phyloP scores from a whole-genome alignment of 192 early-diverging fungal genomes.

The Glomus cerebriforme region DNA sequence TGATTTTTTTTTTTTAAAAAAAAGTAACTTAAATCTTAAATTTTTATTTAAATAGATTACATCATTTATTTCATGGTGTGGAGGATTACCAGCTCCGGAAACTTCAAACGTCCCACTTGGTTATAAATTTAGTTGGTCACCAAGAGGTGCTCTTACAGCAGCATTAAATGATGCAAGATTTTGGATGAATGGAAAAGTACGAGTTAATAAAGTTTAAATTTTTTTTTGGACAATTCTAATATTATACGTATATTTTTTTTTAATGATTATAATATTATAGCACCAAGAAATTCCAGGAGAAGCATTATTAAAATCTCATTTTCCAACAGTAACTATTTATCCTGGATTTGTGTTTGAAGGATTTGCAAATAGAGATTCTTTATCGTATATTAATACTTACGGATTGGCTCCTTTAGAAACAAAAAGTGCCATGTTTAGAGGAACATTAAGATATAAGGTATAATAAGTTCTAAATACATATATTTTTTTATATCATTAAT shows the following conservation, averaged over 20 bases:
- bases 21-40: neutral
- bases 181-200: constrained; percentile 70
- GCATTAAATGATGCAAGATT: constrained; percentile 83
- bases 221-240: neutral
- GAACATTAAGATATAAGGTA: constrained; percentile 86
- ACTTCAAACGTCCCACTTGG: constrained; percentile 86
- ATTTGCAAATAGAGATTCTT: constrained; percentile 91
- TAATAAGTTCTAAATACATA: neutral
- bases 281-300: constrained; percentile 41
- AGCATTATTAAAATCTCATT: constrained; percentile 68
- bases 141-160: constrained; percentile 88
- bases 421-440: constrained; percentile 92
- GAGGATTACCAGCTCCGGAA: constrained; percentile 93
- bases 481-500: neutral
- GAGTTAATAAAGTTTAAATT: neutral
- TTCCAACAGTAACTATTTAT: constrained; percentile 76
- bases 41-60: constrained; percentile 34
- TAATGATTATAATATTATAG: neutral
- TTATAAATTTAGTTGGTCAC: constrained; percentile 97
- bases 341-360: constrained; percentile 92
- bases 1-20: neutral
- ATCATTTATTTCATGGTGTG: constrained; percentile 96
- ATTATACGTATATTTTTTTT: neutral
- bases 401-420: constrained; percentile 68
- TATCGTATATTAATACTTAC: constrained; percentile 86